Evolutionary conservation across 176 grass and related monocot genomes (phyloP).

Genomic region (Oryza brachyantha): DNA sequence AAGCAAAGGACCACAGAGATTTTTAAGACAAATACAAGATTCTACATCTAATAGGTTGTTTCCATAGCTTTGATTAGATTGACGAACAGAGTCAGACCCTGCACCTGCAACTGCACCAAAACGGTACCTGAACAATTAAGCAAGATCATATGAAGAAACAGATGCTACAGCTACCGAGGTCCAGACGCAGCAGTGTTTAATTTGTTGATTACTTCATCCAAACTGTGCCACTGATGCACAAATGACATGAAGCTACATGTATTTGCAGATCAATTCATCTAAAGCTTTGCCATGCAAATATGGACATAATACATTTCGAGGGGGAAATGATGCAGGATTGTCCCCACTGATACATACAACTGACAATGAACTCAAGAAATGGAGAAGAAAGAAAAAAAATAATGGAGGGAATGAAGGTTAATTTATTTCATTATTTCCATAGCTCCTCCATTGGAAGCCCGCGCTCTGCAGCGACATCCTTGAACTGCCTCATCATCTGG

Average conservation of each 20-base stretch:
- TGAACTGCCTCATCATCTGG: slow-evolving; percentile 64
- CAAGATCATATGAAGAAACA: no score
- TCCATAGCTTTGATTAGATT: no score
- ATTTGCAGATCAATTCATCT: neutral
- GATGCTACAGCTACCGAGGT: no score
- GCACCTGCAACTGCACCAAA: no score
- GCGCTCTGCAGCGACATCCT: slow-evolving; percentile 61
- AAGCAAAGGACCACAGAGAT: no score
- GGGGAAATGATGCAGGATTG: slow-evolving; percentile 1
- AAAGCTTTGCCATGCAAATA: neutral
- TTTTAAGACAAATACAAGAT: no score
- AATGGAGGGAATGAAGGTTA: neutral
- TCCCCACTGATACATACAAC: slow-evolving; percentile 18
- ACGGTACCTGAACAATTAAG: no score
- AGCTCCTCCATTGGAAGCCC: slow-evolving; percentile 82
- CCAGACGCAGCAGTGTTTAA: no score
- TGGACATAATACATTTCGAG: neutral
- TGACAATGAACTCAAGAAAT: slow-evolving; percentile 23
- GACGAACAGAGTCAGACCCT: no score
- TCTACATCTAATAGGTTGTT: no score
- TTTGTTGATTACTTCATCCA: neutral
- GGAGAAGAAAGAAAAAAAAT: neutral
- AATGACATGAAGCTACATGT: slow-evolving; percentile 1
- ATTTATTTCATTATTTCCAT: slow-evolving; percentile 63
- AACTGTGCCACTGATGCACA: neutral